Evolutionary conservation across 164 flowering plant genomes (phyloP), one percentile per base, ranked within the genome.

Genomic region (Kingdonia uniflora): DNA sequence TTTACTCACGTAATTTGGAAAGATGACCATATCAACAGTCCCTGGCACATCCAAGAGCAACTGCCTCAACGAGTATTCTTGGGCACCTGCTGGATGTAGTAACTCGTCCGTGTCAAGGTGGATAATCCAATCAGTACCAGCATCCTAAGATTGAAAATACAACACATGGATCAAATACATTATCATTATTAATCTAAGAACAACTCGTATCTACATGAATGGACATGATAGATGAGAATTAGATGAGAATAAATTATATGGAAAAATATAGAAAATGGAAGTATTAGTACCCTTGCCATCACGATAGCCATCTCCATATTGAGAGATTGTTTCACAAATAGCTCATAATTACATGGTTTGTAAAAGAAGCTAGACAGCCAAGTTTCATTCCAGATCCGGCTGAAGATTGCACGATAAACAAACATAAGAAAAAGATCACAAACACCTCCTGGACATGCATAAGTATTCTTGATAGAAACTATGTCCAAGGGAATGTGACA

Each of bases 301-400:
- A 82, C 83, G 56, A 92, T 88, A 33, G 95, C 97, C 95, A 88
- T 92, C 70, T 92, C 99, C 97, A 92, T 92, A 53, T 92, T 92
- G 19, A 92, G 83, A 16, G 95, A 78, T 58, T 92, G 99, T 65
- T 92, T 88, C 64, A 92, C 99, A 69, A 92, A 92, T 42, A 92
- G 74, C 69, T 92, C 99, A 61, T 92, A 80, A 62, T 92, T 92
- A 74, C 99, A 92, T 46, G 99, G 99, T 66, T 88, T 88, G 77
- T 80, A 92, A 73, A 92, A 92, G 80, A 92, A 92, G 72, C 83
- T 78, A 26, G 95, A 62, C 70, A 92, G 59, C 99, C 99, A 92
- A 51, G 97, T 84, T 77, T 92, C 99, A 61, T 92, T 92, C 99
- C 99, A 92, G 35, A 92, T 84, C 47, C 99, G 99, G 66, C 99